Percentiles rank a stretch among this genome's conserved stretches.
phyloP scores from a whole-genome alignment of 805 yeast species.

The Suhomyces sp. region DNA sequence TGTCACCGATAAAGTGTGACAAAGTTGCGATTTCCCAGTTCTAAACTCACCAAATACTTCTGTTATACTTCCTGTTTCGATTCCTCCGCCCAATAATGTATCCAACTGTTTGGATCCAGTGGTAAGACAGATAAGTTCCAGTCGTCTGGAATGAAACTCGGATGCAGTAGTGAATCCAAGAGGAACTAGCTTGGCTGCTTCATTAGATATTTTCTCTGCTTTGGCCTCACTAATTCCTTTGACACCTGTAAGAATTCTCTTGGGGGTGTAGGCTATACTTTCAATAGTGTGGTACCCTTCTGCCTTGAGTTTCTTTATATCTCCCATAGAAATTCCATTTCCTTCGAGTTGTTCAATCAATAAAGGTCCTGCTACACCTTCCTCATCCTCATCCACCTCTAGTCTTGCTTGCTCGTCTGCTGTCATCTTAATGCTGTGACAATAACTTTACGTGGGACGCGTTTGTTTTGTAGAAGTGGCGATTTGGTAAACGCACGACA shows the following conservation, averaged over 20 bases:
- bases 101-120: conserved; percentile 95
- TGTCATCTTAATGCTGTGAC: conserved; percentile 5
- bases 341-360: conserved; percentile 60
- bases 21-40: conserved; percentile 95
- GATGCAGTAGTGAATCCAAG: conserved; percentile 98
- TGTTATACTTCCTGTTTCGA: conserved; percentile 95
- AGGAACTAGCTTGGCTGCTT: conserved; percentile 84
- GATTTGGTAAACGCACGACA: not conserved
- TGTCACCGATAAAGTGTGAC: conserved; percentile 95
- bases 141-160: conserved; percentile 84
- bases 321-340: conserved; percentile 80
- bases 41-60: conserved; percentile 96
- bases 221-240: conserved; percentile 95
- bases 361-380: conserved; percentile 54
- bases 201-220: conserved; percentile 79
- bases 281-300: conserved; percentile 89
- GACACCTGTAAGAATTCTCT: conserved; percentile 68
- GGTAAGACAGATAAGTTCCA: conserved; percentile 87
- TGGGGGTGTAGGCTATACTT: conserved; percentile 89
- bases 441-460: conserved; percentile 1
- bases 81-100: conserved; percentile 91
- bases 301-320: conserved; percentile 74
- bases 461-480: conserved; percentile 1
- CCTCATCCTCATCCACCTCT: conserved; percentile 45
- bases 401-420: conserved; percentile 8